Percentiles rank a stretch among this genome's conserved stretches.
Evolutionary conservation across 768 basidiomycete species (phyloP).

Genomic region (Xerocomellus chrysenteron): DNA sequence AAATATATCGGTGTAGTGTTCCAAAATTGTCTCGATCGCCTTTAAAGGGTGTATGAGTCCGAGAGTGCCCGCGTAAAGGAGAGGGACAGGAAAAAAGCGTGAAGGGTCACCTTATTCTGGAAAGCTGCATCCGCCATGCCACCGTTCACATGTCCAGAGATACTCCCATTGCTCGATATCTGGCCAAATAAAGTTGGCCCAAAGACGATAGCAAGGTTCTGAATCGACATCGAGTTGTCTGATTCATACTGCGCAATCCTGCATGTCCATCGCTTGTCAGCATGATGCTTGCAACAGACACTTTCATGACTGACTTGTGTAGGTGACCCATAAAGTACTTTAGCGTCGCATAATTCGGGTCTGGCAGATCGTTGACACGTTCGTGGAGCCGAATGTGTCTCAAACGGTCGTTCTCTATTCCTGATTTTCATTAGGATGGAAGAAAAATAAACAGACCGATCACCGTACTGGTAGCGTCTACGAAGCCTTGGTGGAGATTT

Average conservation of each 20-base stretch:
- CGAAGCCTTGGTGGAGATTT: conserved; percentile 84
- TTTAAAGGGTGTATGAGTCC: conserved; percentile 32
- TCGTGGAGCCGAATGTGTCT: conserved; percentile 96
- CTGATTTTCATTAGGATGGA: conserved; percentile 36
- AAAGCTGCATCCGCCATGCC: conserved; percentile 68
- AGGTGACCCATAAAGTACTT: conserved; percentile 96
- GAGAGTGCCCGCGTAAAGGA: not conserved
- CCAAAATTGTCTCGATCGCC: conserved; percentile 94
- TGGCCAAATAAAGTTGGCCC: conserved; percentile 96
- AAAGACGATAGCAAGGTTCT: conserved; percentile 94
- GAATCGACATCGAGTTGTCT: conserved; percentile 88
- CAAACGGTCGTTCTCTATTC: conserved; percentile 90
- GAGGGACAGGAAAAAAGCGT: not conserved
- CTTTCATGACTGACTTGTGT: conserved; percentile 57
- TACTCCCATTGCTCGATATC: conserved; percentile 43
- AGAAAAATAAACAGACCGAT: not conserved
- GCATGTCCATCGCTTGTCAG: conserved; percentile 12
- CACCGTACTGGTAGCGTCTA: conserved; percentile 88
- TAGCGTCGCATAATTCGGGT: conserved; percentile 97
- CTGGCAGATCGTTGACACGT: conserved; percentile 95
- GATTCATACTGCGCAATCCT: conserved; percentile 76
- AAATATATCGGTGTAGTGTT: conserved; percentile 95
- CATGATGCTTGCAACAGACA: not conserved
- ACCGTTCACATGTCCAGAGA: conserved; percentile 46
- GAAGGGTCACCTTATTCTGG: conserved; percentile 62